Base-by-base conservation (phyloP, 75 land plant species). In the Sequoiadendron giganteum region DNA sequence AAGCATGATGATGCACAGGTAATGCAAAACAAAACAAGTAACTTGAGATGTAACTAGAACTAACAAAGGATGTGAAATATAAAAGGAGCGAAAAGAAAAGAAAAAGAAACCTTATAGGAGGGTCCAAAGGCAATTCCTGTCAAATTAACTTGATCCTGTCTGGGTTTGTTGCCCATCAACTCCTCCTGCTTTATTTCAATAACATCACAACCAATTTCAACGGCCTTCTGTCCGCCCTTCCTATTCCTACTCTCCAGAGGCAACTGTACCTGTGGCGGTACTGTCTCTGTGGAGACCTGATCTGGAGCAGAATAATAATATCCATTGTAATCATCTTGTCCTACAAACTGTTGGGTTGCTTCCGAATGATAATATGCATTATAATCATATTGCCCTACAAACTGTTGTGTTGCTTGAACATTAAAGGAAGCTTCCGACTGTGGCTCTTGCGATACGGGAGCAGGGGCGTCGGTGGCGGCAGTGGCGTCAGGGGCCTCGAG, bases 121-220 rank as follows among this genome's bases (percentile, higher is more conserved):
- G 99, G 98, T 39, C 99, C 99, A 86, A 98, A 98, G n/a, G 99
- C 99, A 79, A 95, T 94, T 34, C 99, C 98, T 58, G 99, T 98
- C 55, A 91, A 13, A 82, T 94, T 99, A 40, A 89, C 89, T 90
- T 96, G 94, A 88, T 97, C 99, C 89, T 97, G 93, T 84, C 99
- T 92, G 13, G 96, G 91, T 80, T 93, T 90, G 56, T 94, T 92
- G 70, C 93, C 93, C 81, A 96, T 95, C 90, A 98, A 90, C 86
- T 98, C 97, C 82, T 93, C 97, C 88, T 98, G 99, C 86, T 94
- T 98, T 84, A 98, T 97, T 93, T 97, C 99, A 82, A 98, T 87
- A 21, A 97, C 90, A 34, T 93, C 92, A 6, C 85, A 42, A 25
- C n/a, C 70, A 25, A 25, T 28, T 18, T 95, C 90, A 15, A 92